Conservation (phyloP, 1,139 yeast genomes). For the Sugiyamaella neomexicana region DNA sequence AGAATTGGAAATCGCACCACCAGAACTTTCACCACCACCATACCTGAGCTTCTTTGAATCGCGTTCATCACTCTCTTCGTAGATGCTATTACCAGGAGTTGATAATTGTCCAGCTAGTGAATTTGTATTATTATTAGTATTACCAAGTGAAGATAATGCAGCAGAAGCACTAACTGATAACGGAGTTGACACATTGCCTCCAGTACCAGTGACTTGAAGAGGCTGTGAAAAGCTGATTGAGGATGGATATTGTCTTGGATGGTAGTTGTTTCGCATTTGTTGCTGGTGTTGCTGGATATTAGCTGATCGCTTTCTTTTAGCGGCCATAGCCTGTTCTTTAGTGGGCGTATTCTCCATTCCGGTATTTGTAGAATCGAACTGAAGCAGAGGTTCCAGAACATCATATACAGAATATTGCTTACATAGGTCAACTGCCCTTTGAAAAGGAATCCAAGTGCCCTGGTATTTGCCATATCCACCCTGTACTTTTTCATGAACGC, state of each 20-base stretch:
- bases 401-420: constrained; percentile 65
- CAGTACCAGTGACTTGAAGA: constrained; percentile 26
- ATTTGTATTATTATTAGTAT: background rate
- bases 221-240: constrained; percentile 24
- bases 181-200: constrained; percentile 22
- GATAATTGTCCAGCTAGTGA: background rate
- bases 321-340: constrained; percentile 48
- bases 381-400: constrained; percentile 60
- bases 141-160: constrained; percentile 26
- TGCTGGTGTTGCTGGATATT: constrained; percentile 12
- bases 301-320: constrained; percentile 38
- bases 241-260: constrained; percentile 14
- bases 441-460: constrained; percentile 86
- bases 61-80: constrained; percentile 10
- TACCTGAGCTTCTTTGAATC: background rate
- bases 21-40: background rate
- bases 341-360: constrained; percentile 64
- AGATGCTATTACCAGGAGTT: background rate
- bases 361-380: constrained; percentile 53
- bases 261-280: constrained; percentile 15
- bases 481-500: constrained; percentile 87
- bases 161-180: constrained; percentile 27
- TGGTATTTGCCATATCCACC: constrained; percentile 96
- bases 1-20: background rate
- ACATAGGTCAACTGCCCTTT: constrained; percentile 60